A percentile compares a stretch with the other conserved stretches of the same genome.
These are phyloP conservation scores for Cryptococcus hybrid DNA, from an alignment of 1,284 basidiomycete species.

Conservation along the genomic window DNA sequence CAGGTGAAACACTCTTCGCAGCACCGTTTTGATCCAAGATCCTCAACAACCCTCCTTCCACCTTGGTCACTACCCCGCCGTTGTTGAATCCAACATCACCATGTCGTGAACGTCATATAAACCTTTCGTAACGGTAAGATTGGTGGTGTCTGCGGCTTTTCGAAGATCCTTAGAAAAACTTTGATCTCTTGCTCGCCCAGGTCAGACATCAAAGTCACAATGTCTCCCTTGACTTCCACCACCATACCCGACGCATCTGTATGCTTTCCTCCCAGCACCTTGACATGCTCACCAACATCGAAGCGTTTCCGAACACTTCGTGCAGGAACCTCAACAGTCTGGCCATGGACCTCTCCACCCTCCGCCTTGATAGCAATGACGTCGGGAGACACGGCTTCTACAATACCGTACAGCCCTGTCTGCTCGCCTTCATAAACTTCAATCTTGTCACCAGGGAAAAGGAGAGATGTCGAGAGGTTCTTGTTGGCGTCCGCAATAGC, in stretches of 20 bases:
- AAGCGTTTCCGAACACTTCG: constrained; percentile 91
- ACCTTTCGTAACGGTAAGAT: constrained; percentile 81
- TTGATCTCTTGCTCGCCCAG: constrained; percentile 95
- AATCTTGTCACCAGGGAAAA: constrained; percentile 97
- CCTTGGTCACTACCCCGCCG: constrained; percentile 96
- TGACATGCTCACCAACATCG: constrained; percentile 97
- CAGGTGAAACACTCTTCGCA: constrained; percentile 79
- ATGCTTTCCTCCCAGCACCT: constrained; percentile 95
- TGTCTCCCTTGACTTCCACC: constrained; percentile 83
- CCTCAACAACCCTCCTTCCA: constrained; percentile 91
- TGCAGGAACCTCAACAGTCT: constrained; percentile 74
- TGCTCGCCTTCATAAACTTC: constrained; percentile 98
- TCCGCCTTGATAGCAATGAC: constrained; percentile 74
- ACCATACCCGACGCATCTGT: constrained; percentile 95
- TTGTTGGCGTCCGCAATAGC: constrained; percentile 47
- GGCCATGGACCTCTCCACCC: constrained; percentile 65
- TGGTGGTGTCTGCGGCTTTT: constrained; percentile 94
- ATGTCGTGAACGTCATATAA: constrained; percentile 95
- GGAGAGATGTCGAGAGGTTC: constrained; percentile 61
- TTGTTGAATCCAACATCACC: constrained; percentile 91
- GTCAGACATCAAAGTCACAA: constrained; percentile 96
- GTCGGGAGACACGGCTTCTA: constrained; percentile 85
- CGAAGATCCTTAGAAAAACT: constrained; percentile 94
- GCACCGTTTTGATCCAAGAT: constrained; percentile 93
- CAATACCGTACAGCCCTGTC: constrained; percentile 84